Evolutionary conservation across 2,329 filamentous ascomycete species (phyloP), one percentile per base, ranked within the genome.

Genomic region (Colletotrichum lindemuthianum): DNA sequence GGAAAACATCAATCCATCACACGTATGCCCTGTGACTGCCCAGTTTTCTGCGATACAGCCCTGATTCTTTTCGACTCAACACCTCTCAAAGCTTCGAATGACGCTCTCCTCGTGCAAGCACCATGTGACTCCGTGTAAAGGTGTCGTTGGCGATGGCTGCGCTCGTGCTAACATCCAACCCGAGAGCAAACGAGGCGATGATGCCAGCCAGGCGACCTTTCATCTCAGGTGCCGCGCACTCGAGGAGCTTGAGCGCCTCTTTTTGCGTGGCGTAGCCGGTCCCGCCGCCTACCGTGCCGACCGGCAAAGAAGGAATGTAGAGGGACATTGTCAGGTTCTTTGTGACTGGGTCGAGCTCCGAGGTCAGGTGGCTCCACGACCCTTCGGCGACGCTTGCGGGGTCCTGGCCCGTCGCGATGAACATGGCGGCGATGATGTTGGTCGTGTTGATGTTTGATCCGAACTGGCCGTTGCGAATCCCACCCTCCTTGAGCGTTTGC

Each of bases 371-470:
- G 45, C 56, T 51, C 56, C 47, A 59, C 16, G 45, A 50, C 32
- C 45, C 56, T 15, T 59, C 56, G 15, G 45, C 56, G 48, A 51
- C 39, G 39, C 56, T 59, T 37, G 56, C 56, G 6, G 56, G 36
- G n/a, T 59, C 56, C 36, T 59, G 56, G 7, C 45, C 56, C 8
- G 56, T 59, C 39, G 56, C 34, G 16, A 59, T 59, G 47, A 59
- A 59, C 37, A 59, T 59, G 15, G 56, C 56, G 4, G 56, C 56
- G n/a, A 59, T n/a, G n/a, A 59, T 45, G 47, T 59, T 59, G 11
- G 56, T 41, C 9, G 56, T 59, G 45, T 59, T 59, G 39, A 59
- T 51, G 47, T 59, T 59, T 15, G 47, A 51, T 10, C 56, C 56
- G 37, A 59, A 59, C 11, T 59, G 56, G 33, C 56, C 56, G 37